Base-by-base conservation (phyloP, 805 yeast species). In the Grigorovia humatica region DNA sequence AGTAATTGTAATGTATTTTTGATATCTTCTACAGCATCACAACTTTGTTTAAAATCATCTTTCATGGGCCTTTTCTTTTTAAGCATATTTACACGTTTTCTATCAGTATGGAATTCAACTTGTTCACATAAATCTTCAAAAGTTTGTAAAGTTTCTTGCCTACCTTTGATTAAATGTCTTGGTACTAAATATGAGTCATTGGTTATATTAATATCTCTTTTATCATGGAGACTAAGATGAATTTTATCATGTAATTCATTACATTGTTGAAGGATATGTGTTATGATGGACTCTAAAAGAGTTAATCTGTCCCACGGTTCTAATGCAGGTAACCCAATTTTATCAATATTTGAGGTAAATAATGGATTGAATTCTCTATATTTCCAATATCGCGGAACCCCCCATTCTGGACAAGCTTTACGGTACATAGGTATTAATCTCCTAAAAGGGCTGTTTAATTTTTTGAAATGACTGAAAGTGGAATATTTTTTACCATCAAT, bases 341-440 rank as follows among this genome's bases (percentile, higher is more conserved):
- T 56, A 20, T 61, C 67, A 27, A 64, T 27, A 1, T 55, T 59
- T 7, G 60, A 43, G 15, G 51, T 54, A 47, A 53, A 59, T 30
- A 66, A 46, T 2, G 66, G 67, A 52, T 64, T 63, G 9, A 46
- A 18, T 11, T 62, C 67, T 32, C 52, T 56, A 58, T 20, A 27
- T 9, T 59, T 49, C 69, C 69, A 65, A 54, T 64, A 66, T 44
- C 48, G 58, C 15, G 68, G 67, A 32, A 59, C 59, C 9, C 69
- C 69, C 65, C 66, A 65, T 40, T 55, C 57, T 20, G 52, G 46
- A 1, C 59, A 60, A 23, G 52, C 55, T 13, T 50, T 52, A 19
- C 65, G 59, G 30, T 64, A 49, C 44, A 56, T 59, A 19, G 56
- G 51, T 9, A 62, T 52, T 44, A 62, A 48, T 44, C 55, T 61